phyloP scores from a whole-genome alignment of 2,329 filamentous ascomycete genomes.

The Hypoxylon rubiginosum region DNA sequence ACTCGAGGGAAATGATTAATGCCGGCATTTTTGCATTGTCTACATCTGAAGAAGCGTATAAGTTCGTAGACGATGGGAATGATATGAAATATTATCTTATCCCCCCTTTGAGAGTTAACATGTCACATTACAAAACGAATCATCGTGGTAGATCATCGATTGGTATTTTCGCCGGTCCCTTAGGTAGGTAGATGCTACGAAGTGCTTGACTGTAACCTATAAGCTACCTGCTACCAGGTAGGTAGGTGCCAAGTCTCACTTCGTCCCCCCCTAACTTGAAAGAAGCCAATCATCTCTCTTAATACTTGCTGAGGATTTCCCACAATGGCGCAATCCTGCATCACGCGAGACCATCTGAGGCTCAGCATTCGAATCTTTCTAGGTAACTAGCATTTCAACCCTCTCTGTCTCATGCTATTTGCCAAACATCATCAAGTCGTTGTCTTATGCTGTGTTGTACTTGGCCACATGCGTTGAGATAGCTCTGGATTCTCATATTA shows the following conservation, averaged over 20 bases:
- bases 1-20: conserved; percentile 21
- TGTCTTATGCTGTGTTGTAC: conserved; percentile 64
- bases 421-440: conserved; percentile 19
- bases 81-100: not conserved
- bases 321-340: conserved; percentile 32
- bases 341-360: conserved; percentile 9
- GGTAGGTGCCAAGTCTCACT: conserved; percentile 22
- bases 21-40: not conserved
- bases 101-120: not conserved
- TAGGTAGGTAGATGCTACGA: not conserved
- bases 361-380: conserved; percentile 16
- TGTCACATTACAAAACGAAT: not conserved
- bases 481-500: conserved; percentile 65
- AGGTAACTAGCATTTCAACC: conserved; percentile 4
- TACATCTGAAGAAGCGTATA: no score
- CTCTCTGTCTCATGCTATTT: conserved; percentile 13
- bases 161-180: conserved; percentile 31
- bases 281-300: conserved; percentile 26
- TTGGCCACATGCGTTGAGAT: conserved; percentile 82
- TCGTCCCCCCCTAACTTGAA: not conserved
- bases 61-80: no score
- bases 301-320: conserved; percentile 26
- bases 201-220: not conserved
- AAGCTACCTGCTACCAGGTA: no score
- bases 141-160: conserved; percentile 8